Conservation (phyloP, 2,329 filamentous ascomycete genomes). For the Pseudonectria buxi region DNA sequence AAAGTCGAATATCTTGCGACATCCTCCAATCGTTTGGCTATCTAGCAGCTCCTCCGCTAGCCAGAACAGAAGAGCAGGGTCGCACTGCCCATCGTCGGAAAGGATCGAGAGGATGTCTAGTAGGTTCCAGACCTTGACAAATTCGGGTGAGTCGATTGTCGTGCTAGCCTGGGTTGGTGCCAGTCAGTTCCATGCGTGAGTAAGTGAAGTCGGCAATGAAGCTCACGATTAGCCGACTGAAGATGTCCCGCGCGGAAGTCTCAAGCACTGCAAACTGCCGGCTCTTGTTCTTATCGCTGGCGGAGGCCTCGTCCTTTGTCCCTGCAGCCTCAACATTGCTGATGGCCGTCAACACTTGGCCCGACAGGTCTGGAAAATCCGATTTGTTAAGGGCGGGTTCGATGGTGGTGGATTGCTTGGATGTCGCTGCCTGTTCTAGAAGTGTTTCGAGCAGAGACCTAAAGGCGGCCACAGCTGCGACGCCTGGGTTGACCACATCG, state of each 20-base stretch:
- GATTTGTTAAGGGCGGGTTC: slow-evolving; percentile 70
- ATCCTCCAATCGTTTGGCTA: slow-evolving; percentile 89
- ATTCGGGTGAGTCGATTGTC: slow-evolving; percentile 68
- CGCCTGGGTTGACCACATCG: slow-evolving; percentile 37
- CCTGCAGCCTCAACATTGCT: slow-evolving; percentile 20
- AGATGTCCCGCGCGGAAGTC: slow-evolving; percentile 72
- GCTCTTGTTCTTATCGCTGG: slow-evolving; percentile 32
- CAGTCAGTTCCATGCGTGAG: slow-evolving; percentile 24
- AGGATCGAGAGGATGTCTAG: slow-evolving; percentile 86
- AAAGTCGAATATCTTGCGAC: slow-evolving; percentile 87
- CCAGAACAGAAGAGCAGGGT: slow-evolving; percentile 78
- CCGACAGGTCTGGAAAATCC: slow-evolving; percentile 49
- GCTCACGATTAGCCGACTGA: slow-evolving; percentile 71
- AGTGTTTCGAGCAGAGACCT: slow-evolving; percentile 48
- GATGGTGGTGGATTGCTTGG: slow-evolving; percentile 54
- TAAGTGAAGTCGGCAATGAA: slow-evolving; percentile 1
- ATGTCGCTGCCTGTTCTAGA: slow-evolving; percentile 49
- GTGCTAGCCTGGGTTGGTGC: slow-evolving; percentile 54
- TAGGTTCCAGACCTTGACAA: slow-evolving; percentile 85
- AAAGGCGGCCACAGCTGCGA: slow-evolving; percentile 49
- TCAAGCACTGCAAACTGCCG: slow-evolving; percentile 69
- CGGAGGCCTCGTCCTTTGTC: slow-evolving; percentile 25
- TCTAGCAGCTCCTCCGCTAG: slow-evolving; percentile 92
- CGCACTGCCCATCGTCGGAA: slow-evolving; percentile 71
- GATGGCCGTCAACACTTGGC: slow-evolving; percentile 34